These are phyloP conservation scores for Rhynchosporium secalis DNA, from an alignment of 2,329 filamentous ascomycete genomes.

Conservation along the genomic window DNA sequence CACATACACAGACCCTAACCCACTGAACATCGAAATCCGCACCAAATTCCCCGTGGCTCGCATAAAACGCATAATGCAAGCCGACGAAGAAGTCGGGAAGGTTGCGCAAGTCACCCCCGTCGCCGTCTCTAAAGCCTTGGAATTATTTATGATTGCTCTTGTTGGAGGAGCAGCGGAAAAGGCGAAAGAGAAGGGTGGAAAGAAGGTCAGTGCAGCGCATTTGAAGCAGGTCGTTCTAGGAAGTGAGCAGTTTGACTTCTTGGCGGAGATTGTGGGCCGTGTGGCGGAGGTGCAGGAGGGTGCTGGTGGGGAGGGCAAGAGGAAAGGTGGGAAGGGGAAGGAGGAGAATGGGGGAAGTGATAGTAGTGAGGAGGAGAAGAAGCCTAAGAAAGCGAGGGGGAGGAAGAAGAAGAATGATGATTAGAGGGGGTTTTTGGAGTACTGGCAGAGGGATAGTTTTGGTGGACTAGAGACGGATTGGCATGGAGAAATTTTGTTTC, in stretches of 20 bases:
- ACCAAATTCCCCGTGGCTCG: conserved; percentile 96
- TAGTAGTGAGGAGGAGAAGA: conserved; percentile 34
- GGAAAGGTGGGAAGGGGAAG: conserved; percentile 27
- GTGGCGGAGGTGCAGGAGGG: conserved; percentile 58
- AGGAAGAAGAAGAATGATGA: conserved; percentile 33
- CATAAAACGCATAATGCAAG: conserved; percentile 99
- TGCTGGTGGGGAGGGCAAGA: conserved; percentile 33
- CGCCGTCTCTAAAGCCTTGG: conserved; percentile 89
- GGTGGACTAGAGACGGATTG: background rate
- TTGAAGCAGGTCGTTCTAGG: conserved; percentile 86
- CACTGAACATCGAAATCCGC: conserved; percentile 65
- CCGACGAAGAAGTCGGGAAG: conserved; percentile 97
- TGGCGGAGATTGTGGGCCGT: conserved; percentile 86
- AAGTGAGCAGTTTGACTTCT: conserved; percentile 92
- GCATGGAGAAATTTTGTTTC: conserved; percentile 3
- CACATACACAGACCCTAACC: conserved; percentile 45
- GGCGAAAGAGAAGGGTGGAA: conserved; percentile 78
- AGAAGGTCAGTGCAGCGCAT: conserved; percentile 86
- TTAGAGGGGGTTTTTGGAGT: conserved; percentile 4
- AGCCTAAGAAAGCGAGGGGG: conserved; percentile 35
- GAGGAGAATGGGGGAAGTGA: conserved; percentile 31
- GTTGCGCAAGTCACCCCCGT: conserved; percentile 97
- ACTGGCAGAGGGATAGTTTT: background rate
- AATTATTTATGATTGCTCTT: conserved; percentile 96
- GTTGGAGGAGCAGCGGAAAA: conserved; percentile 86